These are phyloP conservation scores for Metschnikowia orientalis DNA, from an alignment of 805 yeast genomes.

Conservation along the genomic window DNA sequence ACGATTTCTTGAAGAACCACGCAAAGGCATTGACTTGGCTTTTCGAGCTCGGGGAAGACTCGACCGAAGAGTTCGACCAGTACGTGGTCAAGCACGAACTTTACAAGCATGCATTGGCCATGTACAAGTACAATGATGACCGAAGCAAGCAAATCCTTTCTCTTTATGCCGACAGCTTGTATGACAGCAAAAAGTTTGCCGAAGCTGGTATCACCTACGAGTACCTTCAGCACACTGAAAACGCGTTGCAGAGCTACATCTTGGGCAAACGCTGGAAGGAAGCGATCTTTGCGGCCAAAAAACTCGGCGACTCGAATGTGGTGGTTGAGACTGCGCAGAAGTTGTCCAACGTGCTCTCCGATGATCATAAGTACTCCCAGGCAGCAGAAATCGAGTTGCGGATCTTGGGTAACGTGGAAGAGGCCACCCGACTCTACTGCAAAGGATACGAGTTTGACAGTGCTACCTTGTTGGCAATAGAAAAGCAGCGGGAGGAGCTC, in stretches of 20 bases:
- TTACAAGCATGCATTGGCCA: conserved; percentile 61
- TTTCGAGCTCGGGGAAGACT: conserved; percentile 40
- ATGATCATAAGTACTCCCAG: conserved; percentile 67
- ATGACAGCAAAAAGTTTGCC: conserved; percentile 50
- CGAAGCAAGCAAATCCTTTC: conserved; percentile 53
- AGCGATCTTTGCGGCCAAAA: conserved; percentile 61
- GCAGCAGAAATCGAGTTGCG: conserved; percentile 74
- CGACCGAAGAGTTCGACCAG: conserved; percentile 52
- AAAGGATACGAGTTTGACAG: conserved; percentile 69
- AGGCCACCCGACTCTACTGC: conserved; percentile 65
- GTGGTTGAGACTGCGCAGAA: conserved; percentile 50
- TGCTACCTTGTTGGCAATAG: conserved; percentile 64
- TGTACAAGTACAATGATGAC: conserved; percentile 53
- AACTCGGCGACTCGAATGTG: conserved; percentile 22
- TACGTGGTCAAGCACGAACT: conserved; percentile 68
- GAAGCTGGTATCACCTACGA: conserved; percentile 83
- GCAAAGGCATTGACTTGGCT: conserved; percentile 68
- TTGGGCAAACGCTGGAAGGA: conserved; percentile 79
- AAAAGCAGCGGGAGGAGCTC: conserved; percentile 41
- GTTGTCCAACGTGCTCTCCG: conserved; percentile 56
- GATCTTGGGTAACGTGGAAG: conserved; percentile 56
- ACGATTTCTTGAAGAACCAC: conserved; percentile 65
- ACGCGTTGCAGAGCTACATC: conserved; percentile 68
- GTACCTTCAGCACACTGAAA: conserved; percentile 48
- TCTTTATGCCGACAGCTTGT: conserved; percentile 60